Conservation (phyloP, 495 filamentous ascomycete genomes). For the Penicillium canariense region DNA sequence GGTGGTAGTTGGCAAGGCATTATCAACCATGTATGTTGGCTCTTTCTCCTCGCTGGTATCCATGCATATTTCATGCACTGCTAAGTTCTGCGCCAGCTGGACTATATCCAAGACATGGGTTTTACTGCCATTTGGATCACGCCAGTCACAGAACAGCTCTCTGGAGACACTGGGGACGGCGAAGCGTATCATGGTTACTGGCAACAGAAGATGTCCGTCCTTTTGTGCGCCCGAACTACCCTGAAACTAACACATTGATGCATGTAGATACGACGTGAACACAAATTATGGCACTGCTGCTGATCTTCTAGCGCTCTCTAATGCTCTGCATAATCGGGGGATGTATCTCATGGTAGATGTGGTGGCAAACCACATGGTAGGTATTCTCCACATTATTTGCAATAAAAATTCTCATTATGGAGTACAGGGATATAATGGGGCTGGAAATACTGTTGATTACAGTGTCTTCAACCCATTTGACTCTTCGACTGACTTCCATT, state of each 20-base stretch:
- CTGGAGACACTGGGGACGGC: conserved; percentile 50
- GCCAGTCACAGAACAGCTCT: conserved; percentile 63
- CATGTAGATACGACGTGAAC: conserved; percentile 54
- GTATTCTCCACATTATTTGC: conserved; percentile 32
- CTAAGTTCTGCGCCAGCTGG: conserved; percentile 25
- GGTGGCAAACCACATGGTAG: conserved; percentile 73
- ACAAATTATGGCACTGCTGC: conserved; percentile 60
- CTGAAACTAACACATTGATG: background rate
- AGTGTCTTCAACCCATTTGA: conserved; percentile 64
- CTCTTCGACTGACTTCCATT: conserved; percentile 61
- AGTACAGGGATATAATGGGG: conserved; percentile 53
- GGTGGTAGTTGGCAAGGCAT: conserved; percentile 75
- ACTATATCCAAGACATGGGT: conserved; percentile 68
- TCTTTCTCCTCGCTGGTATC: background rate
- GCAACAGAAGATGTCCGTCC: conserved; percentile 58
- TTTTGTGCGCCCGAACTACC: background rate
- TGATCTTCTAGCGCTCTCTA: conserved; percentile 60
- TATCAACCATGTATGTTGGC: conserved; percentile 57
- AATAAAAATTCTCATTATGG: conserved; percentile 40
- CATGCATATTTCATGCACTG: background rate
- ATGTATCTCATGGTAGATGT: conserved; percentile 83
- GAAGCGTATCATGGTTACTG: conserved; percentile 73
- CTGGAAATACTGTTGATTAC: conserved; percentile 58
- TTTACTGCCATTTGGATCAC: conserved; percentile 85
- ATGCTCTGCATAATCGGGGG: conserved; percentile 57